These are phyloP conservation scores for Pinus taeda DNA, from an alignment of 75 land plant genomes.

Conservation along the genomic window DNA sequence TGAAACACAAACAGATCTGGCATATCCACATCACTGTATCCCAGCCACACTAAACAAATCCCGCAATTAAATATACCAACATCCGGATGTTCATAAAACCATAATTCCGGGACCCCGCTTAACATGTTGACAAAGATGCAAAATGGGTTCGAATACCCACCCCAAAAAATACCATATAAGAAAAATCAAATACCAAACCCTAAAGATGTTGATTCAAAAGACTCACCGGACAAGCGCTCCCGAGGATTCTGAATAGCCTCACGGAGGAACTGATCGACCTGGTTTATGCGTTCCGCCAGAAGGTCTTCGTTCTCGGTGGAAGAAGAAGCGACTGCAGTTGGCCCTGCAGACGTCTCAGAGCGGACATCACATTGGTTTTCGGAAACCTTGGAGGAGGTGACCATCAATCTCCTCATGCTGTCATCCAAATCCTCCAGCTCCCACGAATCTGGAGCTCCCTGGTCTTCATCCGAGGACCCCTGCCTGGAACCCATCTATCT, in stretches of 20 bases:
- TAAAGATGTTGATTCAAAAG: neutral
- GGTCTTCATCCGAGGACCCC: no score
- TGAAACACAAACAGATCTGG: no score
- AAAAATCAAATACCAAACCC: neutral
- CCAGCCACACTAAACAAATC: no score
- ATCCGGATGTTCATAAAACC: neutral
- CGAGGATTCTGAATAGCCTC: conserved; percentile 94
- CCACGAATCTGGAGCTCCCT: conserved; percentile 76
- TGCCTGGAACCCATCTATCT: no score
- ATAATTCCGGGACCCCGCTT: neutral
- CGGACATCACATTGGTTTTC: no score
- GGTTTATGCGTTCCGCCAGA: conserved; percentile 33
- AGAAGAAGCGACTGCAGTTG: neutral
- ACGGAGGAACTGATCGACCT: conserved; percentile 82
- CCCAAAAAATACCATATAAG: neutral
- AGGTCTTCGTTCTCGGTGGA: neutral
- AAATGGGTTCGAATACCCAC: neutral
- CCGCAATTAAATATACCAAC: neutral
- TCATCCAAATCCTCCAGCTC: conserved; percentile 90
- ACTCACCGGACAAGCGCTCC: conserved; percentile 78
- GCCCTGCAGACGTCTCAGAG: no score
- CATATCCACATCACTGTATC: no score
- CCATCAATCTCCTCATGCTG: conserved; percentile 29
- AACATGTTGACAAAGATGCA: neutral
- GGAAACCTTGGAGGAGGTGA: no score